Percentiles rank a stretch among this genome's conserved stretches.
phyloP scores from a whole-genome alignment of 2,329 filamentous ascomycete genomes.

The Botrytis byssoidea region DNA sequence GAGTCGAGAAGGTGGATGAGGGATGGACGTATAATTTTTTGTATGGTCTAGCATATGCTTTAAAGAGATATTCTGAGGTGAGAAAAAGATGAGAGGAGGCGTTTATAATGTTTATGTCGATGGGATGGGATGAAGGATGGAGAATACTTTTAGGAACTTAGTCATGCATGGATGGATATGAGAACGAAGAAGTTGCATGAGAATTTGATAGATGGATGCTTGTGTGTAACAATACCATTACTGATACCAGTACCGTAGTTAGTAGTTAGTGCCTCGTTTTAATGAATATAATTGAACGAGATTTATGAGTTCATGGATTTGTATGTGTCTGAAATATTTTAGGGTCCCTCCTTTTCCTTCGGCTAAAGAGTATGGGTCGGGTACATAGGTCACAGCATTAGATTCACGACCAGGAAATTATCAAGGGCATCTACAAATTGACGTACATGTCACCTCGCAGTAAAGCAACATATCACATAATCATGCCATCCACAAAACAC shows the following conservation, averaged over 20 bases:
- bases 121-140: neutral
- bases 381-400: neutral
- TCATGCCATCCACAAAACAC: neutral
- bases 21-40: neutral
- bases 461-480: neutral
- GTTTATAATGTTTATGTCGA: neutral
- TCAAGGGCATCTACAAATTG: neutral
- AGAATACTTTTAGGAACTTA: neutral
- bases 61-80: neutral
- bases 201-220: neutral
- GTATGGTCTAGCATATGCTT: neutral
- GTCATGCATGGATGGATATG: constrained; percentile 9
- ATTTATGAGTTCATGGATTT: neutral
- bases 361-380: neutral
- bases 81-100: neutral
- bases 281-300: neutral
- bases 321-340: neutral
- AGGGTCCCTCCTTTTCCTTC: neutral
- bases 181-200: neutral
- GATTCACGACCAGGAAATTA: neutral
- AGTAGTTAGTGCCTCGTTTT: neutral
- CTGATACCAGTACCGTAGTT: neutral
- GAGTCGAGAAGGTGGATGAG: neutral
- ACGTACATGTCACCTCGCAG: neutral
- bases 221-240: constrained; percentile 8